Conservation (phyloP, 306 rosid species). For the Hylodesmum podocarpum region DNA sequence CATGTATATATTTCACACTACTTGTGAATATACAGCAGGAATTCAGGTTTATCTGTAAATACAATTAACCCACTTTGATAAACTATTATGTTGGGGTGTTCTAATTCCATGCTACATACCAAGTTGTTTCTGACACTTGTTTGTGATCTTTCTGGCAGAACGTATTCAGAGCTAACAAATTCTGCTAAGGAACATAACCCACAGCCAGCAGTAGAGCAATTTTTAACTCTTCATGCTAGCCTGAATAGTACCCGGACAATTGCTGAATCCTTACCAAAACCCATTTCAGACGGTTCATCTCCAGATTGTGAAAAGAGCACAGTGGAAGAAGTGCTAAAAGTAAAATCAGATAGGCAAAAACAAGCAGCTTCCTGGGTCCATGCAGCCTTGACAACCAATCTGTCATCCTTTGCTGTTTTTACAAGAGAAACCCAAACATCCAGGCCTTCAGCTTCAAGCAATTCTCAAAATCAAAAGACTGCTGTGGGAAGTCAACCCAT, state of each 20-base stretch:
- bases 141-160: conserved; percentile 54
- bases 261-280: conserved; percentile 71
- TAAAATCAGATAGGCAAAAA: conserved; percentile 60
- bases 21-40: neutral
- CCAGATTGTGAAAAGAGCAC: conserved; percentile 59
- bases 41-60: neutral
- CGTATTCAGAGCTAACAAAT: conserved; percentile 66
- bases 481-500: conserved; percentile 51
- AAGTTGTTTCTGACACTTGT: conserved; percentile 32
- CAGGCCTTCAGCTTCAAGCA: conserved; percentile 49
- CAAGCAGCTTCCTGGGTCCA: conserved; percentile 85
- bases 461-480: conserved; percentile 63
- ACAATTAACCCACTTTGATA: neutral
- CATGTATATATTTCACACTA: conserved; percentile 6
- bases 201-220: conserved; percentile 90
- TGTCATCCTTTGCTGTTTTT: conserved; percentile 70
- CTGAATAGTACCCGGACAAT: conserved; percentile 57
- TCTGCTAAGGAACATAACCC: conserved; percentile 92
- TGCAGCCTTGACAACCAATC: conserved; percentile 75
- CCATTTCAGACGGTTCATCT: conserved; percentile 48
- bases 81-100: neutral
- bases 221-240: conserved; percentile 71
- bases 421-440: conserved; percentile 54
- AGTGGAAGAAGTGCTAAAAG: conserved; percentile 66
- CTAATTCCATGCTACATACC: conserved; percentile 8